Percentiles rank a stretch among this genome's conserved stretches.
These are phyloP conservation scores for Wallacemonas collosoma DNA, from an alignment of 208 protist genomes.

Conservation along the genomic window DNA sequence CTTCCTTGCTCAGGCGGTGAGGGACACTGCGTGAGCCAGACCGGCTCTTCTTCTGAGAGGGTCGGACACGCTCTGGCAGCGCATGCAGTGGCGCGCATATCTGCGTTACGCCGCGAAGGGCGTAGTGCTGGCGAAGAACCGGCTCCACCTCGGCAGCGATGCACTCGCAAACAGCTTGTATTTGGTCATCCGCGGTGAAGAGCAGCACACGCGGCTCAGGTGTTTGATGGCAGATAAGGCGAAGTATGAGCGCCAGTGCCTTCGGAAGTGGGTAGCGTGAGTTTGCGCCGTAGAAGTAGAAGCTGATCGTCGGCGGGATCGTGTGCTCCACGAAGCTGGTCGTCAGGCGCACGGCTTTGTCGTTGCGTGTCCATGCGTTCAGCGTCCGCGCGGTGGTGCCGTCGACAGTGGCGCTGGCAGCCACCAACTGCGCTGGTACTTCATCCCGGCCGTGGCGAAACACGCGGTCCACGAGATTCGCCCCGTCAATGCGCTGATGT, in stretches of 20 bases:
- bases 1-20: too few species aligned
- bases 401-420: slow-evolving; percentile 85
- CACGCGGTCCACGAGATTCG: slow-evolving; percentile 77
- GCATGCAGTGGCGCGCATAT: slow-evolving; percentile 38
- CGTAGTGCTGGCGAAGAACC: slow-evolving; percentile 13
- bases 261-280: slow-evolving; percentile 37
- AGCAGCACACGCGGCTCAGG: slow-evolving; percentile 71
- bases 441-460: slow-evolving; percentile 75
- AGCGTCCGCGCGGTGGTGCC: slow-evolving; percentile 80
- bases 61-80: not conserved
- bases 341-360: slow-evolving; percentile 85
- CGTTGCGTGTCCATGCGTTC: slow-evolving; percentile 89
- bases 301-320: slow-evolving; percentile 73
- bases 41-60: not conserved
- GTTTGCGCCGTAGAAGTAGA: slow-evolving; percentile 77
- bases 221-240: slow-evolving; percentile 74
- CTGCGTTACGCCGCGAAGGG: not conserved
- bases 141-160: slow-evolving; percentile 27
- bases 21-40: too few species aligned
- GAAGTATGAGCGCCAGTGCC: slow-evolving; percentile 51
- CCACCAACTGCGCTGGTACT: slow-evolving; percentile 86
- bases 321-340: slow-evolving; percentile 90
- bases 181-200: slow-evolving; percentile 46
- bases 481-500: slow-evolving; percentile 54
- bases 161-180: slow-evolving; percentile 40